Evolutionary conservation across 192 early-diverging fungal species (phyloP), one percentile per base, ranked within the genome.

Genomic region (Mortierella hygrophila): DNA sequence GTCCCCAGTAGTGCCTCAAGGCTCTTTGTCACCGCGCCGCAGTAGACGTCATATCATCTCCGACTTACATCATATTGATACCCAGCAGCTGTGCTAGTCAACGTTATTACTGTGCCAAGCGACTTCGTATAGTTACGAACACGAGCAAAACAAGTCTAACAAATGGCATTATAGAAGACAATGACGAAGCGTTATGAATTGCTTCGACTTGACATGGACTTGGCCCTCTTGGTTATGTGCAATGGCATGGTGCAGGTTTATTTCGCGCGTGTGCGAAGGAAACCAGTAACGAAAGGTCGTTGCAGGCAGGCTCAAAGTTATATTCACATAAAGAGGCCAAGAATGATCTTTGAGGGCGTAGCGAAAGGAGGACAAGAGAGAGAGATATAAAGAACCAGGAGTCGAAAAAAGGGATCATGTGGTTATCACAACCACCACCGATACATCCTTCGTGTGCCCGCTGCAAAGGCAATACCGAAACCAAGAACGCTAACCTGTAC

Each of bases 31-130:
- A 3, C 42, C 23, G 54, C 16, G 60, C 79, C 79, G 78, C 78
- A 79, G 78, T 72, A 49, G 55, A 32, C 74, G 60, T 65, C 60
- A 65, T 65, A 65, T 65, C 60, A 65, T 65, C 60, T 65, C 60
- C 60, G 60, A 65, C 26, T 13, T 18, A 18, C 44, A n/a, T 13
- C 60, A 15, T 65, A 65, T 65, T 65, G 60, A 65, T 15, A 65
- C 60, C 29, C 60, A 65, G 60, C 60, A 65, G 60, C 60, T 65
- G 60, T 26, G 60, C 60, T 26, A 65, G 26, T 4, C 38, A 40
- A 65, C 3, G 32, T 1, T 9, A 15, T 15, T 10, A 20, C 18
- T 20, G 32, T 20, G 35, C 41, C 40, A 20, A 35, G 40, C 35
- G 38, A 40, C 38, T 40, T 40, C 3, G 38, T 3, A 21, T 37